phyloP scores from a whole-genome alignment of 495 filamentous ascomycete species.

The Pyronema domesticum region DNA sequence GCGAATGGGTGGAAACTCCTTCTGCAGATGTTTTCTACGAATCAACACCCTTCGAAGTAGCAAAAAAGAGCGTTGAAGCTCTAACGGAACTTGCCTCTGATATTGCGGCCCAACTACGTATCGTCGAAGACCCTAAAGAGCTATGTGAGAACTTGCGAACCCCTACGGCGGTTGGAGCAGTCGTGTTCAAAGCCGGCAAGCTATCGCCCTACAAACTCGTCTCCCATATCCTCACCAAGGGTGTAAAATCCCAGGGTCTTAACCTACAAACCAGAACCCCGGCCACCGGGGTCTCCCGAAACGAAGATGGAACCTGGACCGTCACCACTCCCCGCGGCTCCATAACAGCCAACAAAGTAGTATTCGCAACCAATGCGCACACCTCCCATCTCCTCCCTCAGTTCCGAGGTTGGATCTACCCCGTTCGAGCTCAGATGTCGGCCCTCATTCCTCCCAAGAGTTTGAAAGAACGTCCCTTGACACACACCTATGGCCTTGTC shows the following conservation, averaged over 20 bases:
- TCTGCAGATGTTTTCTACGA: slow-evolving; percentile 39
- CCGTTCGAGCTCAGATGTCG: slow-evolving; percentile 56
- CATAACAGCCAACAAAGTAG: slow-evolving; percentile 39
- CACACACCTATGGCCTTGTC: slow-evolving; percentile 44
- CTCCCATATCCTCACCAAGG: slow-evolving; percentile 40
- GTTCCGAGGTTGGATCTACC: slow-evolving; percentile 54
- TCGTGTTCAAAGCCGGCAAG: slow-evolving; percentile 33
- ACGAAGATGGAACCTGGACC: slow-evolving; percentile 28
- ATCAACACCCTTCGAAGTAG: slow-evolving; percentile 30
- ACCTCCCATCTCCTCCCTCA: slow-evolving; percentile 52
- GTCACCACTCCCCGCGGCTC: slow-evolving; percentile 46
- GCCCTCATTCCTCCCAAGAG: slow-evolving; percentile 40
- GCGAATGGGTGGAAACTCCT: slow-evolving; percentile 39
- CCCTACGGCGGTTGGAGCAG: slow-evolving; percentile 30
- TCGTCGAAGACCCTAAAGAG: slow-evolving; percentile 18
- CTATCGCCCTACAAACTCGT: slow-evolving; percentile 74
- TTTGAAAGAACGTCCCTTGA: slow-evolving; percentile 25
- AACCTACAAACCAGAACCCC: slow-evolving; percentile 48
- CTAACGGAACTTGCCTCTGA: slow-evolving; percentile 35
- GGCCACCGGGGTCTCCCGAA: slow-evolving; percentile 9
- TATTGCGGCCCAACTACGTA: slow-evolving; percentile 27
- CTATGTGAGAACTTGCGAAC: slow-evolving; percentile 25
- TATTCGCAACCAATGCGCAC: slow-evolving; percentile 67
- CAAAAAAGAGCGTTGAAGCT: slow-evolving; percentile 26
- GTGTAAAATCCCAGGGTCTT: slow-evolving; percentile 34